Percentiles rank a stretch among this genome's conserved stretches.
phyloP scores from a whole-genome alignment of 257 asterid genomes.

The Solanum chaucha region DNA sequence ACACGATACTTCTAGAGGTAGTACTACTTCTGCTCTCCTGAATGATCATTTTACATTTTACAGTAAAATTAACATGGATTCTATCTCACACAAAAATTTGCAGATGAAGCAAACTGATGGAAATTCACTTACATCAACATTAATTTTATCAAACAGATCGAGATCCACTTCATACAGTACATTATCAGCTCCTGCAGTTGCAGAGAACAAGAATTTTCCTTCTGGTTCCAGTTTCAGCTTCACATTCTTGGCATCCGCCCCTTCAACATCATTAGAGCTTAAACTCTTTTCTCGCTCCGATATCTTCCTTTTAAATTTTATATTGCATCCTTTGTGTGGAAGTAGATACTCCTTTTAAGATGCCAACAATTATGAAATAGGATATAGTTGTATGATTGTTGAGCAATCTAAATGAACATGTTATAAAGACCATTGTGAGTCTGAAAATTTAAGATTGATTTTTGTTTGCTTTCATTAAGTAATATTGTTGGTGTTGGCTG shows the following conservation, averaged over 20 bases:
- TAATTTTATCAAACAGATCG: constrained; percentile 52
- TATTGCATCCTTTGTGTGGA: too few relatives aligned
- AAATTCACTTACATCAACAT: constrained; percentile 35
- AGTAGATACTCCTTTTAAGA: too few relatives aligned
- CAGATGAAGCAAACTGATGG: neutral
- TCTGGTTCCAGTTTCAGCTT: constrained; percentile 58
- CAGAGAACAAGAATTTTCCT: constrained; percentile 62
- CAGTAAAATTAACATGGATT: neutral
- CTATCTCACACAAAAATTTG: neutral
- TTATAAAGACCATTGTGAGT: too few relatives aligned
- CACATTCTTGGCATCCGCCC: constrained; percentile 64
- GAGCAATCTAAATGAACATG: too few relatives aligned
- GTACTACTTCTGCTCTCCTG: constrained; percentile 59
- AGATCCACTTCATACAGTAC: constrained; percentile 41
- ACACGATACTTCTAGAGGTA: constrained; percentile 37
- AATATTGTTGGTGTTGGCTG: too few relatives aligned
- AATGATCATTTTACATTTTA: neutral
- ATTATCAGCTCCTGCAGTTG: constrained; percentile 38
- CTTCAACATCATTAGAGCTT: too few relatives aligned
- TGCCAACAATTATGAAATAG: too few relatives aligned
- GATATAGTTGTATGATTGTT: too few relatives aligned
- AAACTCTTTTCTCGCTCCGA: too few relatives aligned
- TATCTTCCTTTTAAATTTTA: too few relatives aligned
- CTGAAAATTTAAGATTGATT: too few relatives aligned
- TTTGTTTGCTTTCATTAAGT: too few relatives aligned